Evolutionary conservation across 2,329 filamentous ascomycete genomes (phyloP).

Genomic region (Beauveria scarabaeidicola): DNA sequence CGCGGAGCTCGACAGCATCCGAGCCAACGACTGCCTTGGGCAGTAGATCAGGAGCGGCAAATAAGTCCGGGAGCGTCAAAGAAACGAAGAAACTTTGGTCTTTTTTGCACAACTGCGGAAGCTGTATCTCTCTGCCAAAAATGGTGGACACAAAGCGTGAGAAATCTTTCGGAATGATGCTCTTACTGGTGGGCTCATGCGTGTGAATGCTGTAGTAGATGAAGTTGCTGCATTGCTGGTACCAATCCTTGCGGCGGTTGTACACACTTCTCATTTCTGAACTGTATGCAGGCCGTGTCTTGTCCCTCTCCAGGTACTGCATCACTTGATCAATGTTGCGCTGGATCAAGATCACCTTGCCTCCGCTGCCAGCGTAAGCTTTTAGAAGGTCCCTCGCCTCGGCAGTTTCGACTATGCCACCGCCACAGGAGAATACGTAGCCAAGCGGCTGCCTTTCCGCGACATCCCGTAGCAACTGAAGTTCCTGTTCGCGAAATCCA

Average conservation of each 20-base stretch:
- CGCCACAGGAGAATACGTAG: constrained; percentile 86
- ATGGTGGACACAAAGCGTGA: constrained; percentile 31
- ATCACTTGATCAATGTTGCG: constrained; percentile 83
- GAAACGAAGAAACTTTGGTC: constrained; percentile 87
- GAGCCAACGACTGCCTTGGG: constrained; percentile 70
- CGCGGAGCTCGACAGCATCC: constrained; percentile 89
- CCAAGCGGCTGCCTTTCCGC: constrained; percentile 67
- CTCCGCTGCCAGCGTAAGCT: constrained; percentile 65
- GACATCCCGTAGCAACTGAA: constrained; percentile 62
- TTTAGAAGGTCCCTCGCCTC: constrained; percentile 69
- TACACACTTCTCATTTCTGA: constrained; percentile 91
- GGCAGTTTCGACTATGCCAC: constrained; percentile 81
- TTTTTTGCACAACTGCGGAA: constrained; percentile 34
- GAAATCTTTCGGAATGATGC: constrained; percentile 27
- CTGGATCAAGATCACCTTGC: constrained; percentile 79
- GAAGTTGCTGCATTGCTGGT: constrained; percentile 85
- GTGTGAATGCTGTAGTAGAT: constrained; percentile 77
- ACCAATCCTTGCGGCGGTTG: constrained; percentile 80
- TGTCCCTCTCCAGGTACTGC: constrained; percentile 79
- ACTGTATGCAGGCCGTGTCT: constrained; percentile 83
- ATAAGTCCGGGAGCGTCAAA: constrained; percentile 71
- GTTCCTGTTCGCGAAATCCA: constrained; percentile 73
- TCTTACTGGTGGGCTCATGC: constrained; percentile 19
- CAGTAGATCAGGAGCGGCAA: constrained; percentile 54
- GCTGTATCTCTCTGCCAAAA: constrained; percentile 38